Base-by-base conservation (phyloP, 345 rosid genomes). In the Citrus sinensis region DNA sequence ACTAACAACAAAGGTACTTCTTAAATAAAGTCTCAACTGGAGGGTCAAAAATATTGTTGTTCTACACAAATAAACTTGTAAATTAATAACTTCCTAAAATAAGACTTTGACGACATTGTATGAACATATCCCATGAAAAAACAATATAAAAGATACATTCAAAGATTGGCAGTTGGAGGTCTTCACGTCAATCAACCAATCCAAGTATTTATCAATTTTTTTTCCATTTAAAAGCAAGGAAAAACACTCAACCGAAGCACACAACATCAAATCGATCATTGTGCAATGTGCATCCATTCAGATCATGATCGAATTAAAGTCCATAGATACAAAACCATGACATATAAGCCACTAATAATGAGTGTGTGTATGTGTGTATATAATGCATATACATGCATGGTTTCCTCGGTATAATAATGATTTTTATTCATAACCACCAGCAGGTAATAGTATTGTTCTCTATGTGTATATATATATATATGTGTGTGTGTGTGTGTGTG, bases 141-240 rank as follows among this genome's bases (percentile, higher is more conserved):
- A 75, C 66, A 8, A 64, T 30, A 49, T 32, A 75, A 13, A 16
- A 3, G 78, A 75, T 75, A 27, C 71, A 49, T 75, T 75, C 78
- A 75, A 75, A 63, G 78, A 63, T 75, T n/a, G 69, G 70, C 62
- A 11, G 68, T 61, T 40, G 32, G 76, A n/a, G 17, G 20, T 54
- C 58, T 54, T 17, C 58, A 54, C 1, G 58, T 1, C 58, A 17
- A 54, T 16, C 58, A 54, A 54, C 22, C 58, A 17, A 54, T 54
- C 58, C 19, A 54, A 17, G 58, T 54, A 54, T 54, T 17, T 54
- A 17, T 54, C 58, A 54, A 54, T 51, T 51, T 51, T 16, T 51
- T 51, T 4, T 35, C 37, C 58, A 16, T 54, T 54, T 54, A 16
- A 54, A 54, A 54, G 22, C 20, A 54, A 54, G 58, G 22, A 54